Base-by-base conservation (phyloP, 208 protist genomes). In the Lotmaria passim region DNA sequence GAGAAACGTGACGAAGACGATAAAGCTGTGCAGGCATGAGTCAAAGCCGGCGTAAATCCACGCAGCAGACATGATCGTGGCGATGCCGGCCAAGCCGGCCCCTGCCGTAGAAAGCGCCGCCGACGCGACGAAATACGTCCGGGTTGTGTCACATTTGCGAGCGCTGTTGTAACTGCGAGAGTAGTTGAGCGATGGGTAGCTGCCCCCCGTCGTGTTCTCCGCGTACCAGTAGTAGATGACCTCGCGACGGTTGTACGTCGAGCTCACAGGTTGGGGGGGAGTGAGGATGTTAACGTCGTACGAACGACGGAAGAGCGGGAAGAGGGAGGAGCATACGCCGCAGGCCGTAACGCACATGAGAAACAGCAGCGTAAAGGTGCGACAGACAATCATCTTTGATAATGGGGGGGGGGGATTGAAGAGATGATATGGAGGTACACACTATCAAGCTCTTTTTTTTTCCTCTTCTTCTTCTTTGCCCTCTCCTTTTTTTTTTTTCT, bases 21-120 rank as follows among this genome's bases (percentile, higher is more conserved):
- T 69, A 34, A 70, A 58, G 59, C 23, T 50, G 60, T 70, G 69
- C 36, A 79, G 21, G 43, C 58, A 62, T 26, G 50, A 58, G 51
- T 79, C 69, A 34, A 36, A 58, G 46, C 73, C 53, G 24, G 64
- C 59, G 55, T 68, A 69, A 19, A 79, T 50, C 59, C 69, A 70
- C 24, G 64, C 33, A 15, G 69, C 61, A 5, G 53, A 61, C 41
- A 79, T 67, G 17, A 79, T 47, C 33, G 44, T 44, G 1, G 60
- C 73, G 15, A 79, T 34, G 4, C 66, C 73, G 38, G 50, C 51
- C 7, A 60, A 14, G 39, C 56, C 56, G 5, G 60, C 53, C 31
- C 56, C 73, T 2, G 61, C 66, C 7, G 62, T 79, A n/a, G 73
- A 69, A 1, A 73, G 53, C 19, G 67, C 67, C 17, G 67, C 28